These are phyloP conservation scores for Lactarius quietus DNA, from an alignment of 768 basidiomycete species.

Conservation along the genomic window DNA sequence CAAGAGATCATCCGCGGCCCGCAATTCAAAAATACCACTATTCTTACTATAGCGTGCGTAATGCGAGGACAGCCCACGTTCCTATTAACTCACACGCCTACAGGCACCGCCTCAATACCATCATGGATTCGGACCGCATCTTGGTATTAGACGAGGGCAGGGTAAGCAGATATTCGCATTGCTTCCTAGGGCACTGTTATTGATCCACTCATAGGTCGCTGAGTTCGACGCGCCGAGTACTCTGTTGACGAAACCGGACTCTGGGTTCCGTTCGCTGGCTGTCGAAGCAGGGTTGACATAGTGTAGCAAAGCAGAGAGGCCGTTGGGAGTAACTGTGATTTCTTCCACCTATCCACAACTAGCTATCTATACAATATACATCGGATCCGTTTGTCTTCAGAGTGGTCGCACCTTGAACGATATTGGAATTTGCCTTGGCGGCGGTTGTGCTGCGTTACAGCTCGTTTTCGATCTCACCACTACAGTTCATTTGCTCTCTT, in stretches of 20 bases:
- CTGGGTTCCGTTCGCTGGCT: slow-evolving; percentile 61
- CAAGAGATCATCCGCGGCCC: slow-evolving; percentile 84
- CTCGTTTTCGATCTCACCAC: no score
- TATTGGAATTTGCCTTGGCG: no score
- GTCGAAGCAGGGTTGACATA: slow-evolving; percentile 55
- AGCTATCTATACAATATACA: background rate
- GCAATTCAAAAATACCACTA: slow-evolving; percentile 73
- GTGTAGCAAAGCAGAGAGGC: background rate
- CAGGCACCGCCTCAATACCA: slow-evolving; percentile 80
- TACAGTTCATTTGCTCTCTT: no score
- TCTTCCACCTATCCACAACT: background rate
- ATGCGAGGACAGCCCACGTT: slow-evolving; percentile 5
- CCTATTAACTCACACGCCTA: background rate
- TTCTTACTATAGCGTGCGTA: slow-evolving; percentile 80
- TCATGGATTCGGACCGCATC: slow-evolving; percentile 75
- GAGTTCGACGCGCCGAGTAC: slow-evolving; percentile 73
- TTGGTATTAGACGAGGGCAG: slow-evolving; percentile 79
- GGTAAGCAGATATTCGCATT: slow-evolving; percentile 36
- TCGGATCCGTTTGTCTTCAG: no score
- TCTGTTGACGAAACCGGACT: slow-evolving; percentile 55
- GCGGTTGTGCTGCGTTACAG: no score
- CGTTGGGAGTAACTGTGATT: background rate
- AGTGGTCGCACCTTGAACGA: no score
- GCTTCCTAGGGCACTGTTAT: background rate
- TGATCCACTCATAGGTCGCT: slow-evolving; percentile 43